Evolutionary conservation across 2,329 filamentous ascomycete species (phyloP), one percentile per base, ranked within the genome.

Genomic region (Periglandula ipomoeae): DNA sequence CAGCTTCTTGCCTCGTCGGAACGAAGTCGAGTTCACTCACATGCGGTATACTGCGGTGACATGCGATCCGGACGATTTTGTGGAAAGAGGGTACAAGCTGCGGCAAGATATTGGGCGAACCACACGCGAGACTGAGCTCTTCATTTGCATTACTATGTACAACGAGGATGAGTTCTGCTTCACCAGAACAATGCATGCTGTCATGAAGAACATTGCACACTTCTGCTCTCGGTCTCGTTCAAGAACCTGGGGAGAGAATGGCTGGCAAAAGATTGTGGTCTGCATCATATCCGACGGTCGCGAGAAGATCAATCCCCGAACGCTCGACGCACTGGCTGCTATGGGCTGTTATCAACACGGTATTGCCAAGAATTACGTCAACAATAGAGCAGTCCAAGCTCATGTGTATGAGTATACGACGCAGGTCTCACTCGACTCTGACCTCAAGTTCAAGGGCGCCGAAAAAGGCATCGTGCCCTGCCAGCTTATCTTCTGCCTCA

Each of bases 31-130:
- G 63, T 98, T 98, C 65, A 98, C 93, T 0, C 90, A 97, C 63
- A 97, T 97, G 91, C 84, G 93, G 47, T 98, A 98, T 65, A 96
- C 91, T 0, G 93, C 93, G 9, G 93, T 95, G n/a, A 98, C 93
- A 2, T 97, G 89, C 66, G 90, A 96, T 62, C 94, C 90, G 0
- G 90, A 96, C 65, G 89, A 97, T 63, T 97, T 95, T 59, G 86
- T 89, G 3, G 77, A 84, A 7, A 81, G 84, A 53, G 91, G 90
- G 1, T 98, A 96, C 72, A 93, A 94, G 62, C 71, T 98, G 59
- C 85, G 93, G 47, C 93, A 97, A 67, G 88, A 87, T 61, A 89
- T 96, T 52, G 89, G 89, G 41, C 78, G 73, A 50, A 95, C 87
- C 1, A 74, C 83, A 24, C 82, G 93, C 53, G 90, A 97, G 66